Evolutionary conservation across 2,329 filamentous ascomycete genomes (phyloP), one percentile per base, ranked within the genome.

Genomic region (Rhinocladiella similis): DNA sequence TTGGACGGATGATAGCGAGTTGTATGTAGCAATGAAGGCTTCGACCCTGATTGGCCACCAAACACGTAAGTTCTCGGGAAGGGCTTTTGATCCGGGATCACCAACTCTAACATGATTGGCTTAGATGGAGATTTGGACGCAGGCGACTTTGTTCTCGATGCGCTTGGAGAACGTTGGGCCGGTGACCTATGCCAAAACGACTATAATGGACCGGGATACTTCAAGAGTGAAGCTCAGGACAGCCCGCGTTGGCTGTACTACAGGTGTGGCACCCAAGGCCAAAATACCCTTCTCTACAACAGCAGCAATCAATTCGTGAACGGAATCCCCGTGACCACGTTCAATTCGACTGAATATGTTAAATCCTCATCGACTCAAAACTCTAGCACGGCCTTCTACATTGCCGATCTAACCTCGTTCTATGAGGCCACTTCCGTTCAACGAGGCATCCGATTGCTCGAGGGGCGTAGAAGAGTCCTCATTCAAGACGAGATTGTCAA

Each of bases 401-500:
- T 50, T 41, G 36, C 48, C 18, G 48, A 50, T 41, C 20, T 50
- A 9, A 41, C 48, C 5, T 41, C 35, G 35, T 50, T 50, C 48
- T 41, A 41, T 29, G 35, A 39, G 48, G 48, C 35, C 3, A 27
- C 33, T 27, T 50, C 48, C 14, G 39, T 50, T 29, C 39, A 50
- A 42, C 48, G 48, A 50, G 48, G 48, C 35, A 42, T 50, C 16
- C 22, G 48, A 50, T 22, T 50, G 35, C 48, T 50, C 16, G 48
- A 50, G 29, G 48, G 36, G 3, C 48, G 48, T 29, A 41, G 39
- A 50, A 20, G 48, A 41, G 48, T 50, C 35, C 48, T 50, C 33
- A 39, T 50, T 36, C 48, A 50, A 29, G 48, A 50, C 35, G 48
- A 50, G 35, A 50, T 50, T 41, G 48, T 42, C 48, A 50, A 50